phyloP scores from a whole-genome alignment of 169 alveolate genomes.

The Amoebophrya sp. region DNA sequence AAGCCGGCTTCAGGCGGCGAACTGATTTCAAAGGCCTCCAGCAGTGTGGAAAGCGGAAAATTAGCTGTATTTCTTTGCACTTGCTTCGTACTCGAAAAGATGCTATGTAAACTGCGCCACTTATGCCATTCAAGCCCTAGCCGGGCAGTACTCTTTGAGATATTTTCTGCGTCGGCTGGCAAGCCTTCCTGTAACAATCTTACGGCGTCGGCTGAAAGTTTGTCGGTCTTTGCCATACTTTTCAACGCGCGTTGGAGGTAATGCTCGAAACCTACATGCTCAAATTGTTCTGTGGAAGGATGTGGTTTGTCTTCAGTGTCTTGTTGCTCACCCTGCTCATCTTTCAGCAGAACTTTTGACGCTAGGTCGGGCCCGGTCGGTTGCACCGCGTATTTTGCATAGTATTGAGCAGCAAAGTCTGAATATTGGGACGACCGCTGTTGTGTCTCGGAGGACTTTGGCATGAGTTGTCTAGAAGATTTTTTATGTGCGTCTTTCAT shows the following conservation, averaged over 20 bases:
- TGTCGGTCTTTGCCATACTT: not conserved
- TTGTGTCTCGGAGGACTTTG: no score
- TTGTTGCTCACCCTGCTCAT: no score
- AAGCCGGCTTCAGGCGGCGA: not conserved
- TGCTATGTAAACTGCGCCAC: not conserved
- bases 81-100: not conserved
- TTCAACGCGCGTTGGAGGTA: no score
- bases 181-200: not conserved
- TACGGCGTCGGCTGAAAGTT: not conserved
- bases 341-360: no score
- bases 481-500: not conserved
- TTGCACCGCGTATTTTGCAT: conserved; percentile 5
- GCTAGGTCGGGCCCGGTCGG: no score
- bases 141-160: not conserved
- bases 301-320: no score
- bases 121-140: not conserved
- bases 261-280: no score
- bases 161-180: not conserved
- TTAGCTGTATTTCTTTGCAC: not conserved
- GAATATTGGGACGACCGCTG: no score
- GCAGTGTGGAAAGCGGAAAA: not conserved
- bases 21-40: not conserved
- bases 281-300: no score
- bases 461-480: no score
- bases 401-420: not conserved